phyloP scores from a whole-genome alignment of 495 filamentous ascomycete genomes.

The Penicillium coprophilum region DNA sequence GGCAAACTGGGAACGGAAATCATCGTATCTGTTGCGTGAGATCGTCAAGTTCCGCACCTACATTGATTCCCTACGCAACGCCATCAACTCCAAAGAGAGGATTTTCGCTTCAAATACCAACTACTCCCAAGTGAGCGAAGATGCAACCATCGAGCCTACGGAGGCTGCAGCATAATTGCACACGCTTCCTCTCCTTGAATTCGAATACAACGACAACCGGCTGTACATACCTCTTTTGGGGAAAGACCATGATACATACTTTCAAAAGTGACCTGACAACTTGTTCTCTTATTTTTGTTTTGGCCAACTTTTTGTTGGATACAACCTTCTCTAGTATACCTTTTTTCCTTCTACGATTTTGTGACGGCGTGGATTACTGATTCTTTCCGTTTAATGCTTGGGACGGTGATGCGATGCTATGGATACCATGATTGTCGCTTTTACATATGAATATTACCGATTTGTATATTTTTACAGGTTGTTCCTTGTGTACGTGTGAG shows the following conservation, averaged over 20 bases:
- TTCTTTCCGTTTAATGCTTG: slow-evolving; percentile 25
- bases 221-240: slow-evolving; percentile 24
- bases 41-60: slow-evolving; percentile 97
- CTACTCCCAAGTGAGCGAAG: slow-evolving; percentile 6
- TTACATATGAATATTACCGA: slow-evolving; percentile 1
- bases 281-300: background rate
- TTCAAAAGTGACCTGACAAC: background rate
- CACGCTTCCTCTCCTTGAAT: background rate
- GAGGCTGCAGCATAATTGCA: background rate
- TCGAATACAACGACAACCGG: slow-evolving; percentile 4
- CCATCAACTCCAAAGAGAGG: slow-evolving; percentile 56
- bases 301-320: slow-evolving; percentile 1
- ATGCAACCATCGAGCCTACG: slow-evolving; percentile 4
- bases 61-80: slow-evolving; percentile 71
- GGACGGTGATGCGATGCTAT: slow-evolving; percentile 29
- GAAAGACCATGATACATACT: background rate
- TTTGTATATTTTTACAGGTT: background rate
- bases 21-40: slow-evolving; percentile 85
- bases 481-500: too few species aligned
- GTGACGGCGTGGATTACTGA: slow-evolving; percentile 8
- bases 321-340: slow-evolving; percentile 1
- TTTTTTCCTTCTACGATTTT: slow-evolving; percentile 11
- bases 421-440: slow-evolving; percentile 30
- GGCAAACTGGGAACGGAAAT: slow-evolving; percentile 96
- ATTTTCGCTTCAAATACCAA: slow-evolving; percentile 41